Conservation (phyloP, 768 basidiomycete genomes). For the Chiua virens region DNA sequence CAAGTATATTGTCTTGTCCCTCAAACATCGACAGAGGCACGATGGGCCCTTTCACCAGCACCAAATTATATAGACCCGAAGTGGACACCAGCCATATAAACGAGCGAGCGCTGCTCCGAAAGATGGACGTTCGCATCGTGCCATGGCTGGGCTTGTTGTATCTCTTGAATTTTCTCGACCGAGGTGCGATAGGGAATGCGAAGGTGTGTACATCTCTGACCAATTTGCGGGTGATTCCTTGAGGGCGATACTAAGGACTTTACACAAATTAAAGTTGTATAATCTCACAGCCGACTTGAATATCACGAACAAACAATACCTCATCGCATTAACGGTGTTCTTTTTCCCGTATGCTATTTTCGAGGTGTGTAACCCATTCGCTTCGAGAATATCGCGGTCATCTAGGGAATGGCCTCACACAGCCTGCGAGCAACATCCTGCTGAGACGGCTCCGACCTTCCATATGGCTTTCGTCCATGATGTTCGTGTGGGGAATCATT, state of each 20-base stretch:
- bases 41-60: neutral
- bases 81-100: constrained; percentile 54
- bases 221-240: too few species aligned
- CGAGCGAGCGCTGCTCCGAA: constrained; percentile 54
- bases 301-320: constrained; percentile 63
- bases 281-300: constrained; percentile 54
- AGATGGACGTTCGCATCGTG: constrained; percentile 64
- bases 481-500: constrained; percentile 41
- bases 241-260: neutral
- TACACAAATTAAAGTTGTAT: constrained; percentile 48
- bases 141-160: constrained; percentile 79
- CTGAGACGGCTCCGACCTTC: constrained; percentile 62
- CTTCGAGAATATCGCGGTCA: neutral
- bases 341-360: constrained; percentile 74
- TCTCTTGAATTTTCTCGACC: constrained; percentile 69
- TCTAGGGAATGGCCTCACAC: neutral
- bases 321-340: constrained; percentile 70
- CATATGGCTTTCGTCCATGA: constrained; percentile 54
- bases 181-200: constrained; percentile 69
- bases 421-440: constrained; percentile 66
- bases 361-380: constrained; percentile 45
- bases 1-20: too few species aligned
- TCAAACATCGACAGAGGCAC: neutral
- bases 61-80: constrained; percentile 45
- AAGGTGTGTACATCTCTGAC: constrained; percentile 42